These are phyloP conservation scores for Linum usitatissimum DNA, from an alignment of 345 rosid genomes.

Conservation along the genomic window DNA sequence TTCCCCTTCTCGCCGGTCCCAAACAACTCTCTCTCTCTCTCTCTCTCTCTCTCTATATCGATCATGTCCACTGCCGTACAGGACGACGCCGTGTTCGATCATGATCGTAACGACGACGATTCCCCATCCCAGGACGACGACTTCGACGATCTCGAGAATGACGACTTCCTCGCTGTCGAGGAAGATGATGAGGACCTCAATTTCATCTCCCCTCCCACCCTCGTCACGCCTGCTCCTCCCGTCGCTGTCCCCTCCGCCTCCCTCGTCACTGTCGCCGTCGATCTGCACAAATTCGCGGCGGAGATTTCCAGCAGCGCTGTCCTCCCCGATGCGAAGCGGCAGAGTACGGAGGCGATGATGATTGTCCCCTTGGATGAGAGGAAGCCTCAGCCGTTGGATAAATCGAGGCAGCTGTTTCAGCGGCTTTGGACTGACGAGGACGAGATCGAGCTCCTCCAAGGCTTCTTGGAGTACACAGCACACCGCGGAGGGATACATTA, in stretches of 20 bases:
- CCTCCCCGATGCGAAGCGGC: conserved; percentile 35
- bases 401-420: conserved; percentile 72
- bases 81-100: conserved; percentile 43
- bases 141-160: conserved; percentile 43
- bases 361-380: conserved; percentile 11
- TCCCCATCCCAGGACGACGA: conserved; percentile 38
- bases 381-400: conserved; percentile 41
- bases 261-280: conserved; percentile 24
- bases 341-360: conserved; percentile 19
- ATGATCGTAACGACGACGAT: conserved; percentile 37
- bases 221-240: conserved; percentile 23
- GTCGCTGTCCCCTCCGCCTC: conserved; percentile 26
- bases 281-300: neutral
- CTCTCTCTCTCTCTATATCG: no score
- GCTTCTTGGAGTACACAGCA: conserved; percentile 68
- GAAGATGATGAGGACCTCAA: conserved; percentile 50
- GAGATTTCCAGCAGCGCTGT: neutral
- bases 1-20: neutral
- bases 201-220: conserved; percentile 30
- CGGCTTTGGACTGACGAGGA: conserved; percentile 97
- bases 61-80: conserved; percentile 47
- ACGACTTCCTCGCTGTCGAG: conserved; percentile 30
- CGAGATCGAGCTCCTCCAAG: conserved; percentile 95
- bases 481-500: conserved; percentile 50
- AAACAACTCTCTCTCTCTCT: neutral